These are phyloP conservation scores for Flagelloscypha sp. DNA, from an alignment of 768 basidiomycete genomes.

Conservation along the genomic window DNA sequence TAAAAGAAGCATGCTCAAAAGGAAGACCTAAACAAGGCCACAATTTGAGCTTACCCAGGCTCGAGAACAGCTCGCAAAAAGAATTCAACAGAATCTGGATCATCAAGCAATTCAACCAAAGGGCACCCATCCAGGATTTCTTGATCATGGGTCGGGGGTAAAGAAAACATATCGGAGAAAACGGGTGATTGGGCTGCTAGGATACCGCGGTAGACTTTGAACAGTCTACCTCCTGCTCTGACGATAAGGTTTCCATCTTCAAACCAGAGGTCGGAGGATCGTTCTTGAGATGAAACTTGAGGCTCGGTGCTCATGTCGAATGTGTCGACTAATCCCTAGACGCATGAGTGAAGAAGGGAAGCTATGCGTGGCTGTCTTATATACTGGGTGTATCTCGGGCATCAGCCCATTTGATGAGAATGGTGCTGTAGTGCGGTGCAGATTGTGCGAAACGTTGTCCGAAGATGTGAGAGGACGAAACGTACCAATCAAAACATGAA, in stretches of 20 bases:
- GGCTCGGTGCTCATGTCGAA: too few relatives aligned
- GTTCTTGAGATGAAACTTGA: too few relatives aligned
- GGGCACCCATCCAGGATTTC: slow-evolving; percentile 13
- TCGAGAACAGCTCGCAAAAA: slow-evolving; percentile 7
- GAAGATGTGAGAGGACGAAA: too few relatives aligned
- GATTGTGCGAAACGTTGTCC: too few relatives aligned
- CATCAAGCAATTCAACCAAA: slow-evolving; percentile 16
- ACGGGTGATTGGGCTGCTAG: slow-evolving; percentile 7
- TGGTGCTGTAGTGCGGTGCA: too few relatives aligned
- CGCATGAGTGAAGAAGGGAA: too few relatives aligned
- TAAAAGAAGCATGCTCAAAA: neutral
- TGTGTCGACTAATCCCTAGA: too few relatives aligned
- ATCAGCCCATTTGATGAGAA: too few relatives aligned
- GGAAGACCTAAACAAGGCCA: too few relatives aligned
- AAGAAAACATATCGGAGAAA: slow-evolving; percentile 9
- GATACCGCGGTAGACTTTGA: slow-evolving; percentile 11
- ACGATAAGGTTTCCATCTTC: slow-evolving; percentile 13
- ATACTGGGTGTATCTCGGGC: too few relatives aligned
- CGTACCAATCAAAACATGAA: too few relatives aligned
- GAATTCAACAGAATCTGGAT: slow-evolving; percentile 3
- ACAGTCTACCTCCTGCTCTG: neutral
- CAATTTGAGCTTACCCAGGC: neutral
- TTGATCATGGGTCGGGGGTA: slow-evolving; percentile 13
- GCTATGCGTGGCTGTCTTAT: too few relatives aligned
- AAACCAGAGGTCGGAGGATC: slow-evolving; percentile 25